A percentile compares a stretch with the other conserved stretches of the same genome.
These are phyloP conservation scores for Boletellus emodensis DNA, from an alignment of 768 basidiomycete species.

Conservation along the genomic window DNA sequence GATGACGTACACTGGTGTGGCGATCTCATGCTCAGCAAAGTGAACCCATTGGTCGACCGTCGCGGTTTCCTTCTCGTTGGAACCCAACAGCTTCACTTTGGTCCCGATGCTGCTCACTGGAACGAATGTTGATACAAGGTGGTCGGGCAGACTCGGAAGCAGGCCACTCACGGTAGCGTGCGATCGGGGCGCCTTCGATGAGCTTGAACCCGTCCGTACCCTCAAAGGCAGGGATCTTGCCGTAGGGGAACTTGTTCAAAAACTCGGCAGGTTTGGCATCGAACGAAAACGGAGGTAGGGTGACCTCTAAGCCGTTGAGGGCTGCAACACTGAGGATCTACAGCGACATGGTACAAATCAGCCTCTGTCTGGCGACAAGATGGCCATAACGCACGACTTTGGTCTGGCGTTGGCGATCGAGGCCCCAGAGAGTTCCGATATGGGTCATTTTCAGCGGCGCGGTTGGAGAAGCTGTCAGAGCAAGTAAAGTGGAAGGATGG, in stretches of 20 bases:
- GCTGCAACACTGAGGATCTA: constrained; percentile 7
- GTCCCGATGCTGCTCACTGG: constrained; percentile 14
- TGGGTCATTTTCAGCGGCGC: constrained; percentile 7
- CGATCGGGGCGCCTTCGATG: constrained; percentile 14
- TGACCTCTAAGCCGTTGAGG: constrained; percentile 12
- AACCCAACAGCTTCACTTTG: constrained; percentile 12
- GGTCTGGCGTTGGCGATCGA: constrained; percentile 10
- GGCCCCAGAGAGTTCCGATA: constrained; percentile 17
- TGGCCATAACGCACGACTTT: constrained; percentile 7
- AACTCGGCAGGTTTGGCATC: constrained; percentile 13
- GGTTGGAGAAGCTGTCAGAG: not conserved
- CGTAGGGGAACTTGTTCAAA: constrained; percentile 12
- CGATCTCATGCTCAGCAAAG: constrained; percentile 18
- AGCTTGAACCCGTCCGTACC: constrained; percentile 15
- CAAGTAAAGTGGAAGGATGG: not conserved
- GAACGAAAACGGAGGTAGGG: constrained; percentile 2
- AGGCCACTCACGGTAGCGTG: constrained; percentile 14
- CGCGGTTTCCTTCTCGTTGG: constrained; percentile 3
- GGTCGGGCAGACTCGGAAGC: not conserved
- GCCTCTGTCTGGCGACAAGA: not conserved
- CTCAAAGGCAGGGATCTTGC: constrained; percentile 21
- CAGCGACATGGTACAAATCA: not conserved
- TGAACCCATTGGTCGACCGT: constrained; percentile 21
- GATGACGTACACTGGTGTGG: not conserved
- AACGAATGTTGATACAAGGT: not conserved